Conservation (phyloP, 352 stramenopile species). For the Pythium dissotocum region DNA sequence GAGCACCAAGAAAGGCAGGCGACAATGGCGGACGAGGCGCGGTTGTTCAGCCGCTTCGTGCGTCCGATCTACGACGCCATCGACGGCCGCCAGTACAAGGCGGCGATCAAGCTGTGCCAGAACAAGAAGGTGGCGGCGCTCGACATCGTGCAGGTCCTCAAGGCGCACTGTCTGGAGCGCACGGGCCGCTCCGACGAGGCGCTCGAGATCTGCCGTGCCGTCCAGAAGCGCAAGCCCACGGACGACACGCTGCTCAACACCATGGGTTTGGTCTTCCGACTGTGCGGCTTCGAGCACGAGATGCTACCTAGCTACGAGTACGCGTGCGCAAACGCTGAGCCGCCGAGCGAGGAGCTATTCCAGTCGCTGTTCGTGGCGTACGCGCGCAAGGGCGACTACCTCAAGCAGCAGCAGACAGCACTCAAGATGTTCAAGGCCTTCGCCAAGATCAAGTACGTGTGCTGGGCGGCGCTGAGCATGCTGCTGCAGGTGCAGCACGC, state of each 20-base stretch:
- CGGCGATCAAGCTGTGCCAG: constrained; percentile 74
- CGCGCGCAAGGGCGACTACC: constrained; percentile 56
- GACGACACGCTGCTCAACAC: constrained; percentile 85
- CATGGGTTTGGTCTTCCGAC: constrained; percentile 84
- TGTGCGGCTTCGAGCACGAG: constrained; percentile 67
- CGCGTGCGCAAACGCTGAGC: constrained; percentile 43
- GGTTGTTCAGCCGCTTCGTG: constrained; percentile 73
- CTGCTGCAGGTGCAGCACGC: constrained; percentile 79
- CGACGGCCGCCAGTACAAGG: constrained; percentile 78
- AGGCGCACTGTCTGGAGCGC: constrained; percentile 84
- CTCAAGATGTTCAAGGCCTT: constrained; percentile 88
- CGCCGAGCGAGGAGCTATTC: constrained; percentile 72
- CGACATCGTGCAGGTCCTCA: constrained; percentile 84
- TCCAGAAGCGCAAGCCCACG: constrained; percentile 66
- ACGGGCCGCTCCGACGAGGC: constrained; percentile 67
- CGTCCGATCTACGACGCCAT: constrained; percentile 87
- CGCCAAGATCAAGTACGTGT: constrained; percentile 72
- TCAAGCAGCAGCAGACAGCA: constrained; percentile 87
- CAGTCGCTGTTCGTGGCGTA: constrained; percentile 75
- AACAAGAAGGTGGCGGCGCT: constrained; percentile 80
- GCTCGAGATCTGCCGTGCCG: constrained; percentile 63
- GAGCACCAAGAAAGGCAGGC: neutral
- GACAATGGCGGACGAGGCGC: constrained; percentile 50
- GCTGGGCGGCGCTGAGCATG: constrained; percentile 83
- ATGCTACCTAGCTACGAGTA: constrained; percentile 81